Conservation (phyloP, 2,329 filamentous ascomycete genomes). For the Pseudofabraea citricarpa region DNA sequence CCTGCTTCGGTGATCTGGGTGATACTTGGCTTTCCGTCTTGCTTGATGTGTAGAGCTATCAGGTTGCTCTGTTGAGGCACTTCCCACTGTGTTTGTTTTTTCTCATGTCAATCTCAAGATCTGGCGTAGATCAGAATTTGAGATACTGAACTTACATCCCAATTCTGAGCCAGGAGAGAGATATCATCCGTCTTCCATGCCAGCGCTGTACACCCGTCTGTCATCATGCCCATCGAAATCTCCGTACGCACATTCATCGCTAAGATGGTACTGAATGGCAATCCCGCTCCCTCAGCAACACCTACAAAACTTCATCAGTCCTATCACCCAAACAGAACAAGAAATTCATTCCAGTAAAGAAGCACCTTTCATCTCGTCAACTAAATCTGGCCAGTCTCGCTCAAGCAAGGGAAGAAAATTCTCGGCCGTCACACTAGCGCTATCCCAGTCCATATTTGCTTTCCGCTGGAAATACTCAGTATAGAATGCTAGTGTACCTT, state of each 20-base stretch:
- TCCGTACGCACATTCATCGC: conserved; percentile 45
- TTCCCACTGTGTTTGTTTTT: conserved; percentile 3
- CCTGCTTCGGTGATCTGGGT: conserved; percentile 18
- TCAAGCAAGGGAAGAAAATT: background rate
- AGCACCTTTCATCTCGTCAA: conserved; percentile 1
- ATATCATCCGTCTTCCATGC: conserved; percentile 29
- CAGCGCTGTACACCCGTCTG: conserved; percentile 42
- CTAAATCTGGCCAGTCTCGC: background rate
- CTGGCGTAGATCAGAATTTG: background rate
- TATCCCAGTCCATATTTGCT: background rate
- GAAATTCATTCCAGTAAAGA: background rate
- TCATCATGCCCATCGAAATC: conserved; percentile 42
- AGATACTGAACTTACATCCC: conserved; percentile 11
- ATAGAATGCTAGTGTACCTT: background rate
- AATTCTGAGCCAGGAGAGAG: conserved; percentile 10
- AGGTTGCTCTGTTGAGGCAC: conserved; percentile 7
- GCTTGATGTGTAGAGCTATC: conserved; percentile 9
- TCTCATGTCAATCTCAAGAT: background rate
- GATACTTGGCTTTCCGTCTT: conserved; percentile 5
- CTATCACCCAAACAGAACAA: background rate
- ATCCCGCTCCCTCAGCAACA: background rate
- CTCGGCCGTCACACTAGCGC: background rate
- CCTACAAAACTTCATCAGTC: background rate
- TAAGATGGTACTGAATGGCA: background rate
- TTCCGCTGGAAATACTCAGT: background rate